Evolutionary conservation across 768 basidiomycete genomes (phyloP), one percentile per base, ranked within the genome.

Genomic region (Auricularia sp.): DNA sequence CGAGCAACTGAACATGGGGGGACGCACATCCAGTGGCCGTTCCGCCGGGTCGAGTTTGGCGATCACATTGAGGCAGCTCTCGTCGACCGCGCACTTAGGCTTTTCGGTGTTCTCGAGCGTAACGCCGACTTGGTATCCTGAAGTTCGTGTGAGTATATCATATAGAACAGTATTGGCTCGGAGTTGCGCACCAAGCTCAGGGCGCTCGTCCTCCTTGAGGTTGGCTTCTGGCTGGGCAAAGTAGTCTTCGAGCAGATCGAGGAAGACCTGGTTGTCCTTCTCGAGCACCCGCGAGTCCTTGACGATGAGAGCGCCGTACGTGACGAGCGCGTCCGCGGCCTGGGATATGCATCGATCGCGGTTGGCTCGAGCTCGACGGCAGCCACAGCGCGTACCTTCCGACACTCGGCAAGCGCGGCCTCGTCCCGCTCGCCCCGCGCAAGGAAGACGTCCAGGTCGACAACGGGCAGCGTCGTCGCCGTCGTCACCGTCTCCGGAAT

Each of bases 71-170:
- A 92, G 80, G 72, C 95, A 98, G 11, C 90, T 85, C 61, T 90
- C 87, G 71, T 94, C 83, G 10, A 85, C 86, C 3, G 91, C 89
- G 73, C 91, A 93, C 73, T 85, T 90, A 44, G 89, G 89, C 70
- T 92, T 93, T 77, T 97, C 95, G 2, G 94, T 98, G 74, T 95
- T 94, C 76, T 95, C 93, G n/a, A 96, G 84, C 3, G 94, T 97
- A 3, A 94, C 93, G 2, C 95, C 94, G 51, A 93, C 87, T 76
- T 98, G 95, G 75, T 93, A 98, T 64, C 89, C 86, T 59, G 39
- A 42, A 7, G 39, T 5, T 8, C 7, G 39, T 14, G 56, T 4
- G 56, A 14, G 8, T 3, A 16, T 8, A 18, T 45, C 44, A 45
- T 10, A 59, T 18, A 6, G 34, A 24, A 18, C 56, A 29, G 14